Evolutionary conservation across 2,329 filamentous ascomycete species (phyloP).

Genomic region (Neonectria faginata): DNA sequence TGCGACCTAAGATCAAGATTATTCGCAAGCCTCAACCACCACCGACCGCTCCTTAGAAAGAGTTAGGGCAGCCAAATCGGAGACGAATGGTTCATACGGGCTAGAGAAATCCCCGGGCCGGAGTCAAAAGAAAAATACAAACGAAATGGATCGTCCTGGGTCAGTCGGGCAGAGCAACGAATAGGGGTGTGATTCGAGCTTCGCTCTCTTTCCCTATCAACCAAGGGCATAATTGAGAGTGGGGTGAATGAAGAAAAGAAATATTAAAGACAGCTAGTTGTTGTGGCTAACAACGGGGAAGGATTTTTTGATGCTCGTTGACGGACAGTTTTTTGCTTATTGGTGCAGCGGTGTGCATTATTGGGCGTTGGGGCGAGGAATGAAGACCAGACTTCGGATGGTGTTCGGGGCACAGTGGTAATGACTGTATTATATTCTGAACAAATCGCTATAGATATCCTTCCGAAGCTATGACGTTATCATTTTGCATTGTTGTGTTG

Average conservation of each 20-base stretch:
- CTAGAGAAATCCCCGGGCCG: not conserved
- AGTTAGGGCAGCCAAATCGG: not conserved
- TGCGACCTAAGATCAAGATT: conserved; percentile 53
- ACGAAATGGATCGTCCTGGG: not conserved
- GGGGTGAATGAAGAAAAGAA: not conserved
- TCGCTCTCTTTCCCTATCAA: not conserved
- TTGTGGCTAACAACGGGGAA: not conserved
- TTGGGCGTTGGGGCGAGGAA: conserved; percentile 22
- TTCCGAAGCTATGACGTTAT: not conserved
- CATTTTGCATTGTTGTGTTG: not conserved
- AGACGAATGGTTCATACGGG: not conserved
- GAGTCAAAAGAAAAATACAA: not conserved
- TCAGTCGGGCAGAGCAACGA: not conserved
- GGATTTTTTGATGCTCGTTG: not conserved
- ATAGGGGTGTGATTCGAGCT: not conserved
- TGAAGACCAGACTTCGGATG: conserved; percentile 16
- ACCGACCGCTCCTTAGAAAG: conserved; percentile 41
- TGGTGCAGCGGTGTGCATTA: conserved; percentile 19
- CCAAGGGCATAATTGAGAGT: not conserved
- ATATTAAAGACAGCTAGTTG: not conserved
- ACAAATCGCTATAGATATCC: conserved; percentile 22
- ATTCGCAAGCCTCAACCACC: conserved; percentile 51
- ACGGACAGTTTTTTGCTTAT: conserved; percentile 14
- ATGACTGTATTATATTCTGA: conserved; percentile 20
- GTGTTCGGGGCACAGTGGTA: conserved; percentile 6